Base-by-base conservation (phyloP, 371 early-diverging fungal genomes). In the Chytridiales sp. region DNA sequence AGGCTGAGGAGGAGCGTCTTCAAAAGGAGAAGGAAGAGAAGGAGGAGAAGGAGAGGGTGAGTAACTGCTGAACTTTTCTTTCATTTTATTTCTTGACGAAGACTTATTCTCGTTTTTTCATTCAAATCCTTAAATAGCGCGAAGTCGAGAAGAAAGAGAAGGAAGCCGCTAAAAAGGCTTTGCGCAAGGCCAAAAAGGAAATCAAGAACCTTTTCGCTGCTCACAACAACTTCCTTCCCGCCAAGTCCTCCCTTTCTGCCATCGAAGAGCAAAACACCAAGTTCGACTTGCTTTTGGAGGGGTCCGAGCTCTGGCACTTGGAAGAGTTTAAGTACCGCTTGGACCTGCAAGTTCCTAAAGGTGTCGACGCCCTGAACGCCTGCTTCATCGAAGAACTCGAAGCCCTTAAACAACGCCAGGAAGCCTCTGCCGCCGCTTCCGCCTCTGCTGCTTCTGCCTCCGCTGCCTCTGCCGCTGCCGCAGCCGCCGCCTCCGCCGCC, bases 111-210 rank as follows among this genome's bases (percentile, higher is more conserved):
- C 8, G 24, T 19, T n/a, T n/a, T n/a, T n/a, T n/a, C n/a, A n/a
- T n/a, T n/a, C n/a, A n/a, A n/a, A n/a, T n/a, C n/a, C n/a, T n/a
- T n/a, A 24, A 52, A 22, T 43, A 36, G 39, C 35, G 47, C 21
- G 70, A 59, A 17, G 60, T 30, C 21, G 69, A 69, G 27, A 76
- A 73, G 61, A 72, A 72, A 62, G 67, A 71, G 52, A 56, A 65
- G n/a, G 77, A 79, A 47, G 70, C 71, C 13, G 58, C 58, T 32
- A 93, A 93, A 84, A 89, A 89, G 72, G 81, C 75, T 40, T 78
- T 93, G 68, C 87, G 88, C 76, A 92, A 91, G 83, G 92, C 93
- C 73, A 91, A 92, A 85, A 95, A 94, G 81, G 83, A 79, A 57
- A 82, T 95, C 69, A 87, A 89, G 80, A 70, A 80, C n/a, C 63